Base-by-base conservation (phyloP, 2,329 filamentous ascomycete species). In the Albifimbria verrucaria region DNA sequence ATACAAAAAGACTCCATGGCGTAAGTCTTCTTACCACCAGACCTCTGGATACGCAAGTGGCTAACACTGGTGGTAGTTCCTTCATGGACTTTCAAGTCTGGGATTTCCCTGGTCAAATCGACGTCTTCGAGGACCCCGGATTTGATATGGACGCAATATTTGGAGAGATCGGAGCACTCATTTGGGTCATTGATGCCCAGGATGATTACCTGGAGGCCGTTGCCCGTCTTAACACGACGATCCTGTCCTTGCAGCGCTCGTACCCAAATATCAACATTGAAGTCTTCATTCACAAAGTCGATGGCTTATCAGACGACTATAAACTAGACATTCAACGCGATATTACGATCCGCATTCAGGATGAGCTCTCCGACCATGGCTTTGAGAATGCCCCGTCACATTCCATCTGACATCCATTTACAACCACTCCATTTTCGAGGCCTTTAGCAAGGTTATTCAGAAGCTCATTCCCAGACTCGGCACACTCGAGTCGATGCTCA, bases 1-100 rank as follows among this genome's bases (percentile, higher is more conserved):
- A 95, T 97, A 58, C 92, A 96, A 66, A 96, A 96, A 67, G 92
- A 97, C 62, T 90, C 89, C 3, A 92, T 97, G 79, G 90, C 94
- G 92, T 97, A 72, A 74, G 90, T 77, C 3, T 4, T n/a, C n/a
- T n/a, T n/a, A n/a, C n/a, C n/a, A n/a, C n/a, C n/a, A n/a, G n/a
- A n/a, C n/a, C n/a, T n/a, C n/a, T n/a, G n/a, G n/a, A n/a, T n/a
- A n/a, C n/a, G n/a, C n/a, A n/a, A n/a, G n/a, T n/a, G n/a, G n/a
- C n/a, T n/a, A n/a, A n/a, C n/a, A n/a, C n/a, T n/a, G n/a, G n/a
- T n/a, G n/a, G n/a, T 54, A 97, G 92, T 62, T 97, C 94, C 3
- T 97, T 99, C 69, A 97, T 97, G 92, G 93, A 97, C 68, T 97
- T 97, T 62, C 93, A 97, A 73, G 90, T 97, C 47, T 97, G 92